phyloP scores from a whole-genome alignment of 768 basidiomycete species.

The Xanthoconium purpureum region DNA sequence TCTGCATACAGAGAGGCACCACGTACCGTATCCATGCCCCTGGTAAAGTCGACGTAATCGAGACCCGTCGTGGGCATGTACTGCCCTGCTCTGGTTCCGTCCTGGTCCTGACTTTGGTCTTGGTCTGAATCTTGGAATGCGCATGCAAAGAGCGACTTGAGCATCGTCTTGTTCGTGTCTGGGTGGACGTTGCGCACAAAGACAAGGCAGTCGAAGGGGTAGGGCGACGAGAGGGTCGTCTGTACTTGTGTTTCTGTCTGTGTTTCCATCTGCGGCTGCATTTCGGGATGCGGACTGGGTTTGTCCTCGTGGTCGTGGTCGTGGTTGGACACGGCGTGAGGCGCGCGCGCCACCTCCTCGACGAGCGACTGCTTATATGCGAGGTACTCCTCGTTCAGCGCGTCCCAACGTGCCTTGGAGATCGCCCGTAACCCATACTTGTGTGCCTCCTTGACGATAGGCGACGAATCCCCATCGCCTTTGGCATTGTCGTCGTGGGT shows the following conservation, averaged over 20 bases:
- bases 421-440: constrained; percentile 61
- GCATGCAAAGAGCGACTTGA: constrained; percentile 54
- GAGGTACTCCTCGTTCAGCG: constrained; percentile 68
- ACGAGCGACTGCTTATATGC: constrained; percentile 55
- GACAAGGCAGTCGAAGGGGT: constrained; percentile 64
- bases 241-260: background rate
- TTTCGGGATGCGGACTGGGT: too few relatives aligned
- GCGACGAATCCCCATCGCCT: background rate
- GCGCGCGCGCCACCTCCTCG: constrained; percentile 16
- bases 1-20: too few relatives aligned
- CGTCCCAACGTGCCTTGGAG: constrained; percentile 59
- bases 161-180: constrained; percentile 78
- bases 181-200: constrained; percentile 69
- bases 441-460: constrained; percentile 40
- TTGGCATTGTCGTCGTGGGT: background rate
- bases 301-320: too few relatives aligned
- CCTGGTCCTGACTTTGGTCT: too few relatives aligned
- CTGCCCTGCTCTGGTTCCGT: too few relatives aligned
- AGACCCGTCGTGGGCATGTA: constrained; percentile 34
- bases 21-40: constrained; percentile 70
- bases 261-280: too few relatives aligned
- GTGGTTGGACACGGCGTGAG: background rate
- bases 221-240: constrained; percentile 37
- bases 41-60: constrained; percentile 79
- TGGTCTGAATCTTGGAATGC: constrained; percentile 32